Conservation (phyloP, 768 basidiomycete genomes). For the Boletus speciosus region DNA sequence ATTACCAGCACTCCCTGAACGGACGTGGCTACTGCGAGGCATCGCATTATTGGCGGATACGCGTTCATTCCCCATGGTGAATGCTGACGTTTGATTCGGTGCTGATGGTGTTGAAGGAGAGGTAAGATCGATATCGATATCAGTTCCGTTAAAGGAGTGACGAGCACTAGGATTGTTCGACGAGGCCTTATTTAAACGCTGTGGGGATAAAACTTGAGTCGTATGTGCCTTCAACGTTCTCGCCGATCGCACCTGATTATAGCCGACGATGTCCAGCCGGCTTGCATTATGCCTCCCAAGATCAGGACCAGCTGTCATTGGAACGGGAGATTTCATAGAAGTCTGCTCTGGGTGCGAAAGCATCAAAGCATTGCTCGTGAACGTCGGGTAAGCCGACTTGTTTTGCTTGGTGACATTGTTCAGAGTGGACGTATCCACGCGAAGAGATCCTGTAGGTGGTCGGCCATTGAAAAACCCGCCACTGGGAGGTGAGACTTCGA, state of each 20-base stretch:
- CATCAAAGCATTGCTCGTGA: constrained; percentile 45
- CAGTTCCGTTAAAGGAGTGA: constrained; percentile 75
- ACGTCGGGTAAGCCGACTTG: constrained; percentile 79
- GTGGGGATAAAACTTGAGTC: constrained; percentile 23
- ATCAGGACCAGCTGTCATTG: constrained; percentile 83
- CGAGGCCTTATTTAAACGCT: constrained; percentile 49
- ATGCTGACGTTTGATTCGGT: constrained; percentile 40
- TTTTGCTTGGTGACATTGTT: constrained; percentile 65
- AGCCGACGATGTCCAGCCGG: constrained; percentile 70
- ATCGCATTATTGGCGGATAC: constrained; percentile 30
- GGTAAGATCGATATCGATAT: constrained; percentile 56
- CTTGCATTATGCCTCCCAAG: constrained; percentile 73
- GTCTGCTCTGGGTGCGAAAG: constrained; percentile 56
- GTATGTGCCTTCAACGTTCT: constrained; percentile 1
- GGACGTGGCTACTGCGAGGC: constrained; percentile 60
- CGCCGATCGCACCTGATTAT: constrained; percentile 52
- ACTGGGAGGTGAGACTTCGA: constrained; percentile 44
- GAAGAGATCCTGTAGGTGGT: constrained; percentile 65
- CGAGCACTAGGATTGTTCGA: constrained; percentile 51
- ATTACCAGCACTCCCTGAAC: constrained; percentile 78
- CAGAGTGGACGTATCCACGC: constrained; percentile 70
- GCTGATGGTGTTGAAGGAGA: constrained; percentile 53
- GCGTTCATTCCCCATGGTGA: constrained; percentile 38
- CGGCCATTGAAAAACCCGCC: constrained; percentile 53
- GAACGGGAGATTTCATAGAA: constrained; percentile 67